Conservation (phyloP, 1,284 basidiomycete genomes). For the Ustanciosporium gigantosporum region DNA sequence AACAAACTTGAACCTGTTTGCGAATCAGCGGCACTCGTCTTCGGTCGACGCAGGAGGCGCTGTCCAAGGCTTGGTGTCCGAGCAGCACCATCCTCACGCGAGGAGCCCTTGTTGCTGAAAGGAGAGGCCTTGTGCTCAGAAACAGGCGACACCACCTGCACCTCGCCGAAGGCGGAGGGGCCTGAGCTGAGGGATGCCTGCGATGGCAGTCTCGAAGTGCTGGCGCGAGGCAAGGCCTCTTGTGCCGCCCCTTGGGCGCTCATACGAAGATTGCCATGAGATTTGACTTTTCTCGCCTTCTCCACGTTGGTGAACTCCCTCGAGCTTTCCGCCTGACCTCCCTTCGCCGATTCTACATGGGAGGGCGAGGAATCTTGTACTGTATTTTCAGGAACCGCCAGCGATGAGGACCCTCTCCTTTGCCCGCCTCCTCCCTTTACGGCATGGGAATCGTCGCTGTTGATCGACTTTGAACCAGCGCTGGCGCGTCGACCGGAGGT, state of each 20-base stretch:
- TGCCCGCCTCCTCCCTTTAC: constrained; percentile 9
- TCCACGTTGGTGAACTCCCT: constrained; percentile 8
- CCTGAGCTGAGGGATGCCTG: too few relatives aligned
- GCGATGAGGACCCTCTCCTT: constrained; percentile 16
- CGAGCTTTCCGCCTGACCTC: not conserved
- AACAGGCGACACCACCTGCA: too few relatives aligned
- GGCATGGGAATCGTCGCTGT: constrained; percentile 30
- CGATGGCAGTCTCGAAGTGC: constrained; percentile 14
- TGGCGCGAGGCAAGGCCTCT: constrained; percentile 22
- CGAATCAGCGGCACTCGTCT: constrained; percentile 21
- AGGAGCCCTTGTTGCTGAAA: too few relatives aligned
- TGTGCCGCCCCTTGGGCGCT: constrained; percentile 1
- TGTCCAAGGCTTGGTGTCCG: constrained; percentile 7
- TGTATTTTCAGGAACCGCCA: too few relatives aligned
- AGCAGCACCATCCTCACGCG: not conserved
- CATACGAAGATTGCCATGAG: constrained; percentile 21
- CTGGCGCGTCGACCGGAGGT: constrained; percentile 24
- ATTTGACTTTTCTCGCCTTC: constrained; percentile 29
- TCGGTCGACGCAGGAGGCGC: constrained; percentile 18
- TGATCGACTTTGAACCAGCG: constrained; percentile 18
- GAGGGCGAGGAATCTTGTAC: not conserved
- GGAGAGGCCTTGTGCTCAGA: too few relatives aligned
- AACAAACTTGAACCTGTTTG: not conserved
- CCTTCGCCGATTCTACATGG: not conserved
- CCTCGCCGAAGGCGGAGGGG: not conserved